A percentile compares a stretch with the other conserved stretches of the same genome.
Conservation (phyloP, 1,139 yeast genomes). For the Candida anutae region DNA sequence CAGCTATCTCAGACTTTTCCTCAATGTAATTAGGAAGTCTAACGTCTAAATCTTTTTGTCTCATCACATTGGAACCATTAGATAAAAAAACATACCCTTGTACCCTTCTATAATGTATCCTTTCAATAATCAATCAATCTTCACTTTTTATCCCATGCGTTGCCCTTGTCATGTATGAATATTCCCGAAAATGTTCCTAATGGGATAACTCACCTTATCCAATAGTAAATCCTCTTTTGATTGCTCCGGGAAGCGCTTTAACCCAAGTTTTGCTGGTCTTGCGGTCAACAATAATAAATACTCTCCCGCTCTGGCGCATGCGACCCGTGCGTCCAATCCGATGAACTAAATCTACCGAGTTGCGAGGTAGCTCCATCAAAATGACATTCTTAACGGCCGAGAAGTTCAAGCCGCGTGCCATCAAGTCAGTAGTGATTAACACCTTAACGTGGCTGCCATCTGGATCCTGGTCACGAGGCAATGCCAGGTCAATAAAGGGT, state of each 20-base stretch:
- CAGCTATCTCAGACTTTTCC: conserved; percentile 23
- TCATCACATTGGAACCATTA: conserved; percentile 17
- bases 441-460: conserved; percentile 41
- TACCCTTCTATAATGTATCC: conserved; percentile 1
- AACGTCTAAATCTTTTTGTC: conserved; percentile 21
- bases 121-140: too few relatives aligned
- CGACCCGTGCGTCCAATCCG: conserved; percentile 94
- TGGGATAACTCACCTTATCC: conserved; percentile 21
- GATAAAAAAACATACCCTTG: conserved; percentile 9
- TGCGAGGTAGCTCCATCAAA: conserved; percentile 76
- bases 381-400: conserved; percentile 75
- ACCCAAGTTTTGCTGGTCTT: conserved; percentile 71
- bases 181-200: too few relatives aligned
- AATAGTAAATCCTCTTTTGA: conserved; percentile 43
- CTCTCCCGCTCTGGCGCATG: conserved; percentile 84
- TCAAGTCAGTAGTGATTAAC: conserved; percentile 80
- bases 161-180: too few relatives aligned
- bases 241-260: conserved; percentile 69
- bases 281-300: conserved; percentile 63
- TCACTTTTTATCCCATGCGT: too few relatives aligned
- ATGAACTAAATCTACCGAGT: conserved; percentile 81
- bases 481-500: conserved; percentile 58
- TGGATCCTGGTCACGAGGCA: conserved; percentile 22
- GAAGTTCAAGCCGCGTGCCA: conserved; percentile 88
- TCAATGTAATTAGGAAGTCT: conserved; percentile 23